Conservation (phyloP, 495 filamentous ascomycete genomes). For the Jackrogersella multiformis region DNA sequence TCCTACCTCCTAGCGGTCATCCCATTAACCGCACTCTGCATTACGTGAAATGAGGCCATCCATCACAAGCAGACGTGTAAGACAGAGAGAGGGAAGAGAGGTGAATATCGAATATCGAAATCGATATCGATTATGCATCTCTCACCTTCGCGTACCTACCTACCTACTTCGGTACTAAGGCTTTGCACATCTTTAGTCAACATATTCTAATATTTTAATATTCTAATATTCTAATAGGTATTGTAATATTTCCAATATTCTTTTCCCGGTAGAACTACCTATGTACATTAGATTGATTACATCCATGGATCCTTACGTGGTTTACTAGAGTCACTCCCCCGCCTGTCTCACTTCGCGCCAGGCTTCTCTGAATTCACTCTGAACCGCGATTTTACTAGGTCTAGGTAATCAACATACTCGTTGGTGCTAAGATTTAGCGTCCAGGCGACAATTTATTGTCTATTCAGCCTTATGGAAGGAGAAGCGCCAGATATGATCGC, state of each 20-base stretch:
- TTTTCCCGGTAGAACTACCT: slow-evolving; percentile 12
- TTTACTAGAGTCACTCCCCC: slow-evolving; percentile 28
- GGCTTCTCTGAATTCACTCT: neutral
- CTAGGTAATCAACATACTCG: slow-evolving; percentile 3
- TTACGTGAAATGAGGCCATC: slow-evolving; percentile 14
- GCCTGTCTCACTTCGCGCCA: slow-evolving; percentile 31
- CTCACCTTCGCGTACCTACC: neutral
- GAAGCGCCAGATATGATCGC: slow-evolving; percentile 9
- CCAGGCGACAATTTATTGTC: neutral
- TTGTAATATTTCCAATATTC: slow-evolving; percentile 15
- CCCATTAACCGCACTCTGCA: slow-evolving; percentile 21
- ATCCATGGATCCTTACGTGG: slow-evolving; percentile 16
- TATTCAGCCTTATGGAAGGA: slow-evolving; percentile 12
- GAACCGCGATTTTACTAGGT: slow-evolving; percentile 7
- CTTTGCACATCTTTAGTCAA: neutral
- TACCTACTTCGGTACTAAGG: too few species aligned
- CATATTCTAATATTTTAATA: too few species aligned
- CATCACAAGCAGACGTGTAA: too few species aligned
- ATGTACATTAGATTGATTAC: too few species aligned
- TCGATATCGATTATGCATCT: neutral
- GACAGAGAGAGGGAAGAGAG: neutral
- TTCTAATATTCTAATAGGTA: neutral
- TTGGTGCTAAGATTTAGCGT: slow-evolving; percentile 5
- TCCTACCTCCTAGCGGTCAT: neutral
- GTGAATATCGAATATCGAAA: too few species aligned